Evolutionary conservation across 164 flowering plant species (phyloP).

Genomic region (Tetracentron sinense): DNA sequence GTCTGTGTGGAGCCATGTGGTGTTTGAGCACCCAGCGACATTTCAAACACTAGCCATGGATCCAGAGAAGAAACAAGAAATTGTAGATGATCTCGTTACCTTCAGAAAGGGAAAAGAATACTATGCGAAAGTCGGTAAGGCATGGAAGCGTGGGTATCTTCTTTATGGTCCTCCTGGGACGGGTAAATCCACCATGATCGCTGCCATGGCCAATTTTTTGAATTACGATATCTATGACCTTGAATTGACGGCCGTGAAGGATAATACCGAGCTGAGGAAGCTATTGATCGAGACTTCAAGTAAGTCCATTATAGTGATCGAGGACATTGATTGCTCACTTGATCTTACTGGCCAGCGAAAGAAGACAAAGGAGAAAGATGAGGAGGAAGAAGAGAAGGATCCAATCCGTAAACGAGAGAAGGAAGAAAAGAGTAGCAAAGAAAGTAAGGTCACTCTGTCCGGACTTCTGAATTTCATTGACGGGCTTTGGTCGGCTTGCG

Average conservation of each 20-base stretch:
- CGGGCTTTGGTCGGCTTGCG: slow-evolving; percentile 13
- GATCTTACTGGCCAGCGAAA: neutral
- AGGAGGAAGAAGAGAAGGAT: neutral
- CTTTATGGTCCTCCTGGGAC: slow-evolving; percentile 50
- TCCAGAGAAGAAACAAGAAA: slow-evolving; percentile 36
- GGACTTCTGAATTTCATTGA: slow-evolving; percentile 15
- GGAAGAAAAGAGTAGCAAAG: neutral
- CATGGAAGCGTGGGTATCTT: slow-evolving; percentile 56
- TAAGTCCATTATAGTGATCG: slow-evolving; percentile 18
- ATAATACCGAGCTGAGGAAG: neutral
- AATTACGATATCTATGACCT: neutral
- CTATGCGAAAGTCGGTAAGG: slow-evolving; percentile 36
- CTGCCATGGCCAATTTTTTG: slow-evolving; percentile 47
- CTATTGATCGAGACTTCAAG: neutral
- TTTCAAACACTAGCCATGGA: slow-evolving; percentile 51
- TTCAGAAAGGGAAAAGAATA: slow-evolving; percentile 36
- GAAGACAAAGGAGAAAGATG: neutral
- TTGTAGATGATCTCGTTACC: slow-evolving; percentile 32
- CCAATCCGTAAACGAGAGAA: neutral
- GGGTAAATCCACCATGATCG: slow-evolving; percentile 9
- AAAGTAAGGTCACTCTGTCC: neutral
- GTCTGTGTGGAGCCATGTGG: slow-evolving; percentile 39
- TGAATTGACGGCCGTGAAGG: neutral
- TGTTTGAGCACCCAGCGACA: slow-evolving; percentile 41
- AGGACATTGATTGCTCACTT: slow-evolving; percentile 16